Evolutionary conservation across 805 yeast species (phyloP), one percentile per base, ranked within the genome.

Genomic region (Pichia californica): DNA sequence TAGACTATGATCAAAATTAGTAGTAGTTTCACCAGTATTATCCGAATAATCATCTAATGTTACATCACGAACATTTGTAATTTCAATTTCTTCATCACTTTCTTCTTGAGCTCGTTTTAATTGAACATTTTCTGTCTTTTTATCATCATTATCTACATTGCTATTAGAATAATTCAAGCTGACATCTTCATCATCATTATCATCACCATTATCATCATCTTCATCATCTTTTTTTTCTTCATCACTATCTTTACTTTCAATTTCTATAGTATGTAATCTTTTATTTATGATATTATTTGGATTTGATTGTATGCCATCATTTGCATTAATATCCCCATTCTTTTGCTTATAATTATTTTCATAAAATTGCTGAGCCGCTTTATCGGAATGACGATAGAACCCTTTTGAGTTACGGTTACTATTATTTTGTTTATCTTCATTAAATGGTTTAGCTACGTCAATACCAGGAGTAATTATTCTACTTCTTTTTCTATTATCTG

Each of bases 81-180:
- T 43, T 36, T 47, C 41, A 20, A 49, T n/a, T 5, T 40, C 51
- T 19, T 44, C 49, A 21, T 44, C 46, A 18, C 31, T 19, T 14
- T 33, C 21, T 19, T 30, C 20, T 20, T 23, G 18, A 14, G 19
- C 19, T n/a, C n/a, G n/a, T n/a, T n/a, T n/a, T 10, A 15, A 14
- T 20, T 19, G 9, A 19, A 19, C 19, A 3, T 18, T 18, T 7
- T 13, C 18, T 7, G 2, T 28, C n/a, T n/a, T n/a, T n/a, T n/a
- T n/a, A n/a, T n/a, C n/a, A n/a, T n/a, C n/a, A n/a, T n/a, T n/a
- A n/a, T n/a, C n/a, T n/a, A n/a, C n/a, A n/a, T n/a, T n/a, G n/a
- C n/a, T n/a, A n/a, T n/a, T n/a, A n/a, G n/a, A n/a, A n/a, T n/a
- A n/a, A n/a, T n/a, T n/a, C n/a, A n/a, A n/a, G n/a, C n/a, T n/a